Evolutionary conservation across 257 asterid genomes (phyloP).

Genomic region (Solanum pinnatisectum): DNA sequence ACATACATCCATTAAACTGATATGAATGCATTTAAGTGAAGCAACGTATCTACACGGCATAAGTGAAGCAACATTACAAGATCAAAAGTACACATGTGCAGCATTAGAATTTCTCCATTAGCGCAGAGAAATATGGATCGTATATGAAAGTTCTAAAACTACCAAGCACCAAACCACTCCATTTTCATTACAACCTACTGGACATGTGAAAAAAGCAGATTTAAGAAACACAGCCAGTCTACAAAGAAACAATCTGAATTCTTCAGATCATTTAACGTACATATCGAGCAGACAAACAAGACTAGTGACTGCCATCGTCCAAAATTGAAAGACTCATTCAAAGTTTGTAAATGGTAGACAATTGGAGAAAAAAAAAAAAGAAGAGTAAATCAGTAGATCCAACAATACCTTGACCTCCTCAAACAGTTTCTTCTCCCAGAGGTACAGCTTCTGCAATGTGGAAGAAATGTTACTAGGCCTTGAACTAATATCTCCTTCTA

Average conservation of each 20-base stretch:
- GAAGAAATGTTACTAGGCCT: constrained; percentile 75
- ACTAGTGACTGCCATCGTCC: background rate
- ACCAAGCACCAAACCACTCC: background rate
- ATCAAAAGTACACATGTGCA: background rate
- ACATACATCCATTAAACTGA: background rate
- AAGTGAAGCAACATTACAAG: background rate
- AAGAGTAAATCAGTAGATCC: background rate
- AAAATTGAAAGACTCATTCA: background rate
- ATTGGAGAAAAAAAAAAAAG: too few relatives aligned
- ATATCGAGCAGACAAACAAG: background rate
- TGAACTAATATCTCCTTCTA: constrained; percentile 43
- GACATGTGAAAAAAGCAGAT: background rate
- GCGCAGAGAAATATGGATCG: background rate
- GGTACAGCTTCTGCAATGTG: constrained; percentile 70
- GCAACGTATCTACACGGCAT: background rate
- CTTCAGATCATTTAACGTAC: background rate
- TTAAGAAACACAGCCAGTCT: background rate
- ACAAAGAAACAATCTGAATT: background rate
- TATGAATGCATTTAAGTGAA: background rate
- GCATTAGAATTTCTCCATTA: background rate
- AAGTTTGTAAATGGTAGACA: background rate
- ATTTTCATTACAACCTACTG: background rate
- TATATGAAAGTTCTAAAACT: background rate
- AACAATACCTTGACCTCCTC: constrained; percentile 88
- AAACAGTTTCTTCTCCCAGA: constrained; percentile 93